Conservation (phyloP, 768 basidiomycete species). For the Pisolithus marmoratus region DNA sequence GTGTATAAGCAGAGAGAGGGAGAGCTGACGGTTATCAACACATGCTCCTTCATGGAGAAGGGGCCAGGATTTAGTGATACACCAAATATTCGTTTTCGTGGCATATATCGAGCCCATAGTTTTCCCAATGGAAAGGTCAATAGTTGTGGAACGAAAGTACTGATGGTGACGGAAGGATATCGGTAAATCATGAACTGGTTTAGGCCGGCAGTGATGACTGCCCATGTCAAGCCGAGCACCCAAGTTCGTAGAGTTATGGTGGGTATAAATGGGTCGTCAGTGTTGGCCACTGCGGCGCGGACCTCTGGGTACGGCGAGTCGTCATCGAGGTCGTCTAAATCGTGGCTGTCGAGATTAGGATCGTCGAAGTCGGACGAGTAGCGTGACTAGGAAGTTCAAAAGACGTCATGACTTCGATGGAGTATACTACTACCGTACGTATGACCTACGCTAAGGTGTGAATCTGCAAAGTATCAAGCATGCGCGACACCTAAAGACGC, state of each 20-base stretch:
- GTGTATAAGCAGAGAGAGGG: neutral
- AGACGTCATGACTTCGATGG: neutral
- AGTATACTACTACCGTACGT: neutral
- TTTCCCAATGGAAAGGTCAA: conserved; percentile 66
- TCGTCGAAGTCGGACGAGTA: conserved; percentile 28
- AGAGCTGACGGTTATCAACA: conserved; percentile 51
- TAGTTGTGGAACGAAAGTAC: conserved; percentile 58
- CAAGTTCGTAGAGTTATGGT: conserved; percentile 54
- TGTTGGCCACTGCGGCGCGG: conserved; percentile 71
- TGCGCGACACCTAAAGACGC: neutral
- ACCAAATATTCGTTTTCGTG: conserved; percentile 49
- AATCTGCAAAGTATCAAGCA: conserved; percentile 9
- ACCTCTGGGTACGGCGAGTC: conserved; percentile 87
- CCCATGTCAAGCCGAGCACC: conserved; percentile 50
- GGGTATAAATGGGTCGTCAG: conserved; percentile 64
- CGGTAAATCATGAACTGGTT: conserved; percentile 78
- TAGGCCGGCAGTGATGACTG: conserved; percentile 63
- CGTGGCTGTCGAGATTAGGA: conserved; percentile 29
- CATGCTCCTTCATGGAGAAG: conserved; percentile 71
- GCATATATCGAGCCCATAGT: conserved; percentile 52
- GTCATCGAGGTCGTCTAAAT: conserved; percentile 38
- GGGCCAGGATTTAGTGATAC: conserved; percentile 64
- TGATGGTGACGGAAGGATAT: conserved; percentile 43
- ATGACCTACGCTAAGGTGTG: conserved; percentile 14
- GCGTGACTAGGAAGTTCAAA: neutral